Evolutionary conservation across 2,329 filamentous ascomycete genomes (phyloP), one percentile per base, ranked within the genome.

Genomic region (Neofusicoccum cordaticola): DNA sequence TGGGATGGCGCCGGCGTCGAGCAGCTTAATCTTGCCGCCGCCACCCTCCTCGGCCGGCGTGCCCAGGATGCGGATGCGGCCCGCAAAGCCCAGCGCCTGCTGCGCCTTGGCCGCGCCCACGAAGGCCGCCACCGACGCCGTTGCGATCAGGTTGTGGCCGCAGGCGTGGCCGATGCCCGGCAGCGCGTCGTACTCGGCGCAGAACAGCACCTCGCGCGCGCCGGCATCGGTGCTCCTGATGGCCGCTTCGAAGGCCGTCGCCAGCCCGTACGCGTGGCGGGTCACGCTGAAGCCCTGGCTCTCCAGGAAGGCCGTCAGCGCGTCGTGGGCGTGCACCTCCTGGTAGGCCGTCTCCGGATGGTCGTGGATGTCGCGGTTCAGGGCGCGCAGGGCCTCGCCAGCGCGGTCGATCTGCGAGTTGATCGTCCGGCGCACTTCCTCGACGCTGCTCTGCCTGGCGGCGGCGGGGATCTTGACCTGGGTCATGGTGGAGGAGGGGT

Each of bases 1-100:
- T 3, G 27, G 42, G 65, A 78, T 81, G 2, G 80, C 81, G 3
- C 81, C 80, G 0, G 76, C 77, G 27, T 81, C 72, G 37, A 83
- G 75, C 12, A 83, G 70, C 37, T 76, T 80, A 61, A 84, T 79
- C 69, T 85, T 85, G 31, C 82, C 83, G 12, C 82, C 83, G 69
- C 80, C 80, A 68, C 81, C 80, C 72, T 85, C 83, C 69, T 85
- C 83, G 2, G 82, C 84, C 0, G 84, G 84, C 0, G 84, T 85
- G 17, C 84, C 84, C 44, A 84, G 78, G 39, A 85, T 70, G 8
- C 81, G 73, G 34, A 83, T 71, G 60, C 78, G 80, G 4, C 83
- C 83, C 0, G 78, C 69, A 2, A 86, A 72, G 1, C 71, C 67
- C 45, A 79, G 74, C 12, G 75, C 69, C 19, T 74, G 77, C 67